phyloP scores from a whole-genome alignment of 257 asterid genomes.

The Salvia splendens region DNA sequence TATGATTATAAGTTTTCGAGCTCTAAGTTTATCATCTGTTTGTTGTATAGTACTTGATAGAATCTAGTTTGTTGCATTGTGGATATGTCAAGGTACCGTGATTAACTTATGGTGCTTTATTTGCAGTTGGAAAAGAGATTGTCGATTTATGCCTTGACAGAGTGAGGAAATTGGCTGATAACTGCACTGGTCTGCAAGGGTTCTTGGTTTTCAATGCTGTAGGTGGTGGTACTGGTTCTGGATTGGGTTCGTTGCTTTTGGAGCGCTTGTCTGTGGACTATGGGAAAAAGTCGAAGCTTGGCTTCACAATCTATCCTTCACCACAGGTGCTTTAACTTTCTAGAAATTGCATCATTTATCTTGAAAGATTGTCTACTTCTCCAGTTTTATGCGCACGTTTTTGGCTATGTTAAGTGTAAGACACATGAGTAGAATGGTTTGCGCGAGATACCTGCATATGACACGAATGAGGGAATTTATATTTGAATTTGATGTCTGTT shows the following conservation, averaged over 20 bases:
- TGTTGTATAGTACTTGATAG: background rate
- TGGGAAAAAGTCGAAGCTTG: conserved; percentile 92
- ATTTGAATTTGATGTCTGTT: conserved; percentile 14
- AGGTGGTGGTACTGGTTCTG: conserved; percentile 97
- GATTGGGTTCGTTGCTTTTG: conserved; percentile 80
- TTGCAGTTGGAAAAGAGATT: conserved; percentile 64
- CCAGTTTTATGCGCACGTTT: background rate
- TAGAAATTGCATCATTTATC: background rate
- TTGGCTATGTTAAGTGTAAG: background rate
- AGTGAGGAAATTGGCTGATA: conserved; percentile 92
- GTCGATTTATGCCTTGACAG: conserved; percentile 89
- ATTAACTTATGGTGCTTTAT: conserved; percentile 7
- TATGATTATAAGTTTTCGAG: background rate
- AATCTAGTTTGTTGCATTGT: conserved; percentile 17
- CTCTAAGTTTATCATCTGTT: background rate
- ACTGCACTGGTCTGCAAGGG: conserved; percentile 96
- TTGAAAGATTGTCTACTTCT: background rate
- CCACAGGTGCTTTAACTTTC: conserved; percentile 41
- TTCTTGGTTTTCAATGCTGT: conserved; percentile 86
- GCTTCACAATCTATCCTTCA: conserved; percentile 88
- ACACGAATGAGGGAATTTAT: background rate
- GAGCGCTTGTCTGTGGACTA: conserved; percentile 88
- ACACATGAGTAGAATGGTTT: background rate
- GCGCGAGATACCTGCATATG: background rate
- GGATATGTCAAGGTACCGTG: background rate